Evolutionary conservation across 2,329 filamentous ascomycete species (phyloP).

Genomic region (Lachnellula occidentalis): DNA sequence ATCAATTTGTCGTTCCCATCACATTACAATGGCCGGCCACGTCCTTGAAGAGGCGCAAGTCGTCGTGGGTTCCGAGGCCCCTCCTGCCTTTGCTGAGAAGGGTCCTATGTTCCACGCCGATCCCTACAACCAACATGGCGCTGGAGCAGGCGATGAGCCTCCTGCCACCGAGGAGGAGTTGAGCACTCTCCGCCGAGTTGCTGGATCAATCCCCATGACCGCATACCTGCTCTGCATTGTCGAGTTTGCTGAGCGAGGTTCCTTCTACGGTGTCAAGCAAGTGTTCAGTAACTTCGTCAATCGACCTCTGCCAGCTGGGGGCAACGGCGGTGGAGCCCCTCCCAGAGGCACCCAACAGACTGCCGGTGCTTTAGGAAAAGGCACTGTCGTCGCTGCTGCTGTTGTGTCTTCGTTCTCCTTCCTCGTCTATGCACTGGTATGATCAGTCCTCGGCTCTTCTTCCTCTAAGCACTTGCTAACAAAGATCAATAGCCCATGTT

Average conservation of each 20-base stretch:
- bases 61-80: constrained; percentile 5
- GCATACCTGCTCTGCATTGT: constrained; percentile 67
- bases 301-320: constrained; percentile 47
- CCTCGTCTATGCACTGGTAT: constrained; percentile 41
- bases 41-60: neutral
- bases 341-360: constrained; percentile 20
- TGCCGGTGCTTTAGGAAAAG: constrained; percentile 54
- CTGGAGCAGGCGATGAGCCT: constrained; percentile 30
- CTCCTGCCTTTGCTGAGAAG: constrained; percentile 14
- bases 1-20: neutral
- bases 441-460: neutral
- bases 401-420: constrained; percentile 47
- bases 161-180: constrained; percentile 53
- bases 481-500: constrained; percentile 33
- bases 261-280: constrained; percentile 66
- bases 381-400: constrained; percentile 47
- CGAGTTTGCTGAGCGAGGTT: constrained; percentile 72
- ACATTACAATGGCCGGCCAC: neutral
- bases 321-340: constrained; percentile 37
- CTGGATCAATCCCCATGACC: constrained; percentile 58
- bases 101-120: constrained; percentile 15
- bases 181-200: constrained; percentile 55
- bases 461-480: neutral
- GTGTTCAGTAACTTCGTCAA: constrained; percentile 58
- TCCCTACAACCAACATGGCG: constrained; percentile 1